These are phyloP conservation scores for Pseudogymnoascus sp. DNA, from an alignment of 2,329 filamentous ascomycete genomes.

Conservation along the genomic window DNA sequence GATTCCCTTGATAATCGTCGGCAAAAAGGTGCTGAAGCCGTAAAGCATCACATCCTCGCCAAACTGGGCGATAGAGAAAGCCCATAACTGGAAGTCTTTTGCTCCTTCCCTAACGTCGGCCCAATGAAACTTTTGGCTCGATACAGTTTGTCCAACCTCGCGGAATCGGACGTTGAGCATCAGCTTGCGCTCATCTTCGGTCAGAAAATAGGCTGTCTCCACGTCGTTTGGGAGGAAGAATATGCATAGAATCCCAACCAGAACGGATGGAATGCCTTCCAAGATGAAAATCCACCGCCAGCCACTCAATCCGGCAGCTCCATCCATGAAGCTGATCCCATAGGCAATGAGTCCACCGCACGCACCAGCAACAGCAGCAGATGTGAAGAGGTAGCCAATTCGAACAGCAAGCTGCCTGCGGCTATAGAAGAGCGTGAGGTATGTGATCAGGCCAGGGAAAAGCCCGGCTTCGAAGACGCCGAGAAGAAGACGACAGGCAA, in stretches of 20 bases:
- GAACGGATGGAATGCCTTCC: slow-evolving; percentile 46
- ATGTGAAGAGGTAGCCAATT: slow-evolving; percentile 54
- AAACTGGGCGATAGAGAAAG: slow-evolving; percentile 52
- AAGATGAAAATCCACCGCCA: slow-evolving; percentile 57
- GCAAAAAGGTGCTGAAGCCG: slow-evolving; percentile 59
- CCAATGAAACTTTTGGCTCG: slow-evolving; percentile 47
- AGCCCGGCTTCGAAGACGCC: slow-evolving; percentile 51
- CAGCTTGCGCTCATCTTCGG: slow-evolving; percentile 41
- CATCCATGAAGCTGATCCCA: slow-evolving; percentile 55
- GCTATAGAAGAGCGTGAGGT: slow-evolving; percentile 57
- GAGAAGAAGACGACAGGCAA: slow-evolving; percentile 47
- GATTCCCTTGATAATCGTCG: slow-evolving; percentile 58
- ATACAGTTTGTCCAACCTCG: slow-evolving; percentile 40
- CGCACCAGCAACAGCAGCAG: slow-evolving; percentile 53
- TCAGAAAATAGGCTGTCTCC: slow-evolving; percentile 50
- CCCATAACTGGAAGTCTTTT: slow-evolving; percentile 57
- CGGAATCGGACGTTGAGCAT: slow-evolving; percentile 40
- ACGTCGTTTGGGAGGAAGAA: slow-evolving; percentile 52
- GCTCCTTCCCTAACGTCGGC: slow-evolving; percentile 46
- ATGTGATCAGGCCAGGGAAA: slow-evolving; percentile 49
- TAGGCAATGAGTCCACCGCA: slow-evolving; percentile 58
- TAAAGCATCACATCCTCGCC: slow-evolving; percentile 59
- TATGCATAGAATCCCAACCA: slow-evolving; percentile 46
- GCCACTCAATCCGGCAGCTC: slow-evolving; percentile 45
- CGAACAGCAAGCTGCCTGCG: slow-evolving; percentile 53